phyloP scores from a whole-genome alignment of 352 stramenopile genomes.

The Globisporangium barbulae region DNA sequence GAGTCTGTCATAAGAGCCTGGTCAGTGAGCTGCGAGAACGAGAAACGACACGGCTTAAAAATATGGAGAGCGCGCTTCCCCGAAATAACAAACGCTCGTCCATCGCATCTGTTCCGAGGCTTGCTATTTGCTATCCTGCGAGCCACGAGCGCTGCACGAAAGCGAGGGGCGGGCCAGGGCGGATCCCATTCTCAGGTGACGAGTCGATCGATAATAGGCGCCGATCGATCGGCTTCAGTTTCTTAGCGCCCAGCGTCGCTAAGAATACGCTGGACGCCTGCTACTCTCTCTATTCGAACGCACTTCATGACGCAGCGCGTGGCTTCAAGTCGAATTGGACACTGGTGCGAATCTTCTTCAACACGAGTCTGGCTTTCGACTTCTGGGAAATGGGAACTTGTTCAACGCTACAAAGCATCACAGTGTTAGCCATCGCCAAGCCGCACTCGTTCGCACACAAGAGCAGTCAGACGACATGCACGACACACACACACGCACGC shows the following conservation, averaged over 20 bases:
- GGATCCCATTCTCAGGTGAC: not conserved
- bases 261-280: not conserved
- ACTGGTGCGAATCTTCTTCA: not conserved
- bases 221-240: not conserved
- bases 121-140: too few species aligned
- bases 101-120: not conserved
- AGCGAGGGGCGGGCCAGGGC: too few species aligned
- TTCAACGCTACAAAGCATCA: not conserved
- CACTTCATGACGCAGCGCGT: constrained; percentile 1
- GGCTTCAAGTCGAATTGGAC: not conserved
- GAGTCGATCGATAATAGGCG: not conserved
- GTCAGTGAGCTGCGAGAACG: not conserved
- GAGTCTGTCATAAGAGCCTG: not conserved
- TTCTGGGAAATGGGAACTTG: not conserved
- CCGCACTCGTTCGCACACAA: not conserved
- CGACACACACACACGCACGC: not conserved
- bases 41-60: constrained; percentile 5
- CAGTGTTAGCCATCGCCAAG: not conserved
- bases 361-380: not conserved
- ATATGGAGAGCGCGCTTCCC: not conserved
- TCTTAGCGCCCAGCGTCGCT: constrained; percentile 2
- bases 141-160: too few species aligned
- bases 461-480: not conserved
- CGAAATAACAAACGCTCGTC: not conserved
- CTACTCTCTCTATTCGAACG: not conserved